Conservation (phyloP, 2,329 filamentous ascomycete genomes). For the Aspergillus sp. region DNA sequence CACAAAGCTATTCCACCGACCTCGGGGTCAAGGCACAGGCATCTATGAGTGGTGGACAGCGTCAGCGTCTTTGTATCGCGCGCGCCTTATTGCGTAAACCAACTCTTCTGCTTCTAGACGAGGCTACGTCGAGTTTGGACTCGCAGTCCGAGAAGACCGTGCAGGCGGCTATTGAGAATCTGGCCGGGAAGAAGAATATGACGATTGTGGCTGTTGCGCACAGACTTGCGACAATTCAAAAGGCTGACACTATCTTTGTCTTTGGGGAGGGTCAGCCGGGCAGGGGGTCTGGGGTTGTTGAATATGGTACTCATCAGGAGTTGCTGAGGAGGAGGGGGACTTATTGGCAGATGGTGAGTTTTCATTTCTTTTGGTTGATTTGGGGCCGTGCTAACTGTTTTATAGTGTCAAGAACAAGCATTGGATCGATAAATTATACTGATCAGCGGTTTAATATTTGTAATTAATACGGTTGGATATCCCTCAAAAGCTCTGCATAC, state of each 20-base stretch:
- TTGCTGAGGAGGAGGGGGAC: conserved; percentile 51
- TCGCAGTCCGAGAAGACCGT: conserved; percentile 66
- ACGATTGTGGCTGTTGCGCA: conserved; percentile 78
- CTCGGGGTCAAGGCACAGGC: conserved; percentile 50
- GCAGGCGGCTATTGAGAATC: conserved; percentile 66
- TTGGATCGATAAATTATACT: neutral
- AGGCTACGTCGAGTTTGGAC: conserved; percentile 62
- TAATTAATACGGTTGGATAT: too few relatives aligned
- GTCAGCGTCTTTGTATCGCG: conserved; percentile 57
- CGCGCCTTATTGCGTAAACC: conserved; percentile 55
- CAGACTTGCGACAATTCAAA: conserved; percentile 72
- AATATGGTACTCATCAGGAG: conserved; percentile 60
- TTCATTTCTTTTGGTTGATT: neutral
- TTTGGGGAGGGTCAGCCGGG: conserved; percentile 59
- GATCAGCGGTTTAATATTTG: too few relatives aligned
- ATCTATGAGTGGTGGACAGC: conserved; percentile 55
- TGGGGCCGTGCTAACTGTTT: neutral
- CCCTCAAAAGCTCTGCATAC: too few relatives aligned
- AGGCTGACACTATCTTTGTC: conserved; percentile 78
- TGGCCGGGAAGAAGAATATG: conserved; percentile 53
- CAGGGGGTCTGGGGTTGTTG: conserved; percentile 49
- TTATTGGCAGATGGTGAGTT: conserved; percentile 56
- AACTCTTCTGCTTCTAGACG: conserved; percentile 56
- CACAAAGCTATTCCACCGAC: conserved; percentile 51
- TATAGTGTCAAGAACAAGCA: neutral